Conservation (phyloP, 768 basidiomycete genomes). For the Trichaptum fuscoviolaceum region DNA sequence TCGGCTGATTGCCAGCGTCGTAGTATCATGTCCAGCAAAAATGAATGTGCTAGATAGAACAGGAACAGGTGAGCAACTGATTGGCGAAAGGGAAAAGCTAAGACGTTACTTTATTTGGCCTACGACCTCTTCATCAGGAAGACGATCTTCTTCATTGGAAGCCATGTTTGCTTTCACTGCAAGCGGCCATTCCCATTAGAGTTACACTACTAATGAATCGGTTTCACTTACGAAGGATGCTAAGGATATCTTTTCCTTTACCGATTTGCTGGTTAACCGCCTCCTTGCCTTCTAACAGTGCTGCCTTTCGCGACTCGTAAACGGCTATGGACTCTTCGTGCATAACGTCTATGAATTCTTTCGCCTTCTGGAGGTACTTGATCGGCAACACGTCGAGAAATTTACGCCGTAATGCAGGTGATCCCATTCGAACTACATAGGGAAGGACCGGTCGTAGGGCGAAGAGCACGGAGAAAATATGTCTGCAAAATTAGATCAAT, state of each 20-base stretch:
- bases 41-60: constrained; percentile 6
- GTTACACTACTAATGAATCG: neutral
- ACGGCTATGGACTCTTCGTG: constrained; percentile 36
- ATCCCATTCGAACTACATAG: constrained; percentile 35
- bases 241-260: constrained; percentile 44
- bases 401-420: constrained; percentile 36
- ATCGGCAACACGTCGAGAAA: constrained; percentile 37
- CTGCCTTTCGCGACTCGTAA: constrained; percentile 32
- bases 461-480: constrained; percentile 39
- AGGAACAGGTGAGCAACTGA: neutral
- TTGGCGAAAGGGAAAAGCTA: neutral
- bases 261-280: constrained; percentile 20
- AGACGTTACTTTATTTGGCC: constrained; percentile 5
- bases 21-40: constrained; percentile 19
- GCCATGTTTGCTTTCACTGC: constrained; percentile 35
- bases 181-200: constrained; percentile 4
- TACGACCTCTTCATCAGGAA: constrained; percentile 6
- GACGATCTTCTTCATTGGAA: constrained; percentile 16
- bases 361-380: constrained; percentile 34
- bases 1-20: constrained; percentile 23
- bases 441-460: constrained; percentile 43
- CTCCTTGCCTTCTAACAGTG: constrained; percentile 21
- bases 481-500: constrained; percentile 24
- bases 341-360: constrained; percentile 44
- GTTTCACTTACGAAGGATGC: constrained; percentile 40